Evolutionary conservation across 2,329 filamentous ascomycete species (phyloP), one percentile per base, ranked within the genome.

Genomic region (Sporothrix sp.): DNA sequence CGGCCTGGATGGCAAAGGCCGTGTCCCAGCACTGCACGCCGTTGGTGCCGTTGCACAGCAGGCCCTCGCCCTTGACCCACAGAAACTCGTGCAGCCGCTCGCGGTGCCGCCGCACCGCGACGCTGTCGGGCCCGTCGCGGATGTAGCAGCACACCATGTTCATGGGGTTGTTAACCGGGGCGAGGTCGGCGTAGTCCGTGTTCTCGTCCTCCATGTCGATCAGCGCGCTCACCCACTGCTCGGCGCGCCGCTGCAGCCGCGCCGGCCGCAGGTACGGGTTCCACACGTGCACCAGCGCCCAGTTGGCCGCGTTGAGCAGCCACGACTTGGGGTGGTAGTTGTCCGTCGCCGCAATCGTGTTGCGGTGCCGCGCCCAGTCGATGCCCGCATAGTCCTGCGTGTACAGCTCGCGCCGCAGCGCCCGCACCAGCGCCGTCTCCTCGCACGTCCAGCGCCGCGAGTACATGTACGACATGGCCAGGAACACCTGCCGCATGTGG

Each of bases 1-100:
- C 79, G 1, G 87, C 84, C 65, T 95, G 89, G 30, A 96, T 87
- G 16, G 84, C 71, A 62, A 97, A 97, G 0, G 89, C 78, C 0
- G 93, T 98, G 63, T 98, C 93, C 93, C 93, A 98, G 57, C 82
- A 85, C 66, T 98, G 93, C 1, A 97, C 90, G n/a, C 93, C 93
- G 59, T 98, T 97, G 8, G 93, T 98, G 33, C 93, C 93, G 60
- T 96, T 96, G 67, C 84, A 84, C 43, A 97, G 75, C 87, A 98
- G 88, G 6, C 93, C 93, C 63, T 96, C 90, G 30, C 82, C 66
- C 56, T 94, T 95, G 45, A 98, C 74, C 90, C 93, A 98, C 27
- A 98, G 67, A 55, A 84, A 94, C 60, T 98, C 93, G 38, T 87
- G 76, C 11, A 95, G 67, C 3, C 88, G 80, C 60, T 96, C 87